These are phyloP conservation scores for Nicotiana knightiana DNA, from an alignment of 257 asterid genomes.

Conservation along the genomic window DNA sequence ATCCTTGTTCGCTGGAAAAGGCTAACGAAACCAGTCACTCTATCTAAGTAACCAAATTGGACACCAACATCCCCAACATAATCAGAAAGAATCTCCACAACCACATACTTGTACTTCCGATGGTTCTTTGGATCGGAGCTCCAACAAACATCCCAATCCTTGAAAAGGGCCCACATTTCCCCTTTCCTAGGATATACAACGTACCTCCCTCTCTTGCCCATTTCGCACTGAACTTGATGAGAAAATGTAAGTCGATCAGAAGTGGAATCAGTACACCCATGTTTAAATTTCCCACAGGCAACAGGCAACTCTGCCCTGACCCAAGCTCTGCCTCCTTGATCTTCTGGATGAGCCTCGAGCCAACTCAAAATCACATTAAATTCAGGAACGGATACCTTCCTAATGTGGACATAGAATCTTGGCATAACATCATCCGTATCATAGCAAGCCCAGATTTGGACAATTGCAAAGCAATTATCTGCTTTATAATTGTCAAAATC, in stretches of 20 bases:
- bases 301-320: slow-evolving; percentile 31
- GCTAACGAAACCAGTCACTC: slow-evolving; percentile 50
- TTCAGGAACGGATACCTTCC: slow-evolving; percentile 26
- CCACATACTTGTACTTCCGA: slow-evolving; percentile 36
- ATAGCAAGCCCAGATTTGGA: slow-evolving; percentile 73
- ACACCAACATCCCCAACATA: slow-evolving; percentile 34
- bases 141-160: slow-evolving; percentile 58
- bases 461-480: slow-evolving; percentile 31
- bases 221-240: slow-evolving; percentile 33
- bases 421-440: slow-evolving; percentile 59
- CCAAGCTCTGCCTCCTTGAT: slow-evolving; percentile 29
- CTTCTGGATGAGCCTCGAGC: slow-evolving; percentile 55
- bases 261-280: slow-evolving; percentile 19
- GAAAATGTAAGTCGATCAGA: slow-evolving; percentile 31
- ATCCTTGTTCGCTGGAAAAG: slow-evolving; percentile 39
- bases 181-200: slow-evolving; percentile 53
- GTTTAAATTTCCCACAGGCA: slow-evolving; percentile 56
- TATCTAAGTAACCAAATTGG: slow-evolving; percentile 46
- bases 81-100: slow-evolving; percentile 57
- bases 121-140: slow-evolving; percentile 28
- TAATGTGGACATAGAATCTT: slow-evolving; percentile 62
- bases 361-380: slow-evolving; percentile 36
- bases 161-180: slow-evolving; percentile 74
- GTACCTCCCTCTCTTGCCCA: slow-evolving; percentile 31
- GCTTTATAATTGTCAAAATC: slow-evolving; percentile 52